Conservation (phyloP, 352 stramenopile genomes). For the Blastocystis hominis region DNA sequence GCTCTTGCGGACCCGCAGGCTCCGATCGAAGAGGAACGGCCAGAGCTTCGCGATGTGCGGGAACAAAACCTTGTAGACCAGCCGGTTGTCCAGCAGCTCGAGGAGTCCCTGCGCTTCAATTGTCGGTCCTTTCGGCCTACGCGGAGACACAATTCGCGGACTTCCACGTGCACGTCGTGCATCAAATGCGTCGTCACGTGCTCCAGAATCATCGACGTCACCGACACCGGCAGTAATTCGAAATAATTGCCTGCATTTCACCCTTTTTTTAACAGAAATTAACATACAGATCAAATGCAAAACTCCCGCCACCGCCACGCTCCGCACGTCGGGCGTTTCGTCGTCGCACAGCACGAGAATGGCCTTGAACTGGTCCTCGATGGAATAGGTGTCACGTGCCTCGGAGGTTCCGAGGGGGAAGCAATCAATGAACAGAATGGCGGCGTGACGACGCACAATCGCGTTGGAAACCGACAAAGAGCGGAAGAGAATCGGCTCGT, state of each 20-base stretch:
- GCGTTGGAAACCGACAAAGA: background rate
- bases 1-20: background rate
- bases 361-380: constrained; percentile 36
- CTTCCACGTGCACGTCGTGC: constrained; percentile 3
- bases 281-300: constrained; percentile 19
- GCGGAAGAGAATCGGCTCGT: constrained; percentile 46
- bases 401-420: constrained; percentile 29
- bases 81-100: constrained; percentile 9
- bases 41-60: background rate
- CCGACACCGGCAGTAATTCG: constrained; percentile 21
- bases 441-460: background rate
- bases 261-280: background rate
- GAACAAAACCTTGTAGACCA: background rate
- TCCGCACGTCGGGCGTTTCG: background rate
- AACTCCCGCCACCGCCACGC: background rate
- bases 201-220: constrained; percentile 30
- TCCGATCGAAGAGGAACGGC: constrained; percentile 17
- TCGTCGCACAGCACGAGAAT: constrained; percentile 38
- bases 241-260: constrained; percentile 5
- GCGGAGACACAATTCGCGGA: constrained; percentile 16
- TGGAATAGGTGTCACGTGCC: background rate
- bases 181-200: constrained; percentile 18
- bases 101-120: background rate
- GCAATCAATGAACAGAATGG: constrained; percentile 47
- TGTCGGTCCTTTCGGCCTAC: background rate